Conservation (phyloP, 306 rosid species). For the Begonia fuchsioides region DNA sequence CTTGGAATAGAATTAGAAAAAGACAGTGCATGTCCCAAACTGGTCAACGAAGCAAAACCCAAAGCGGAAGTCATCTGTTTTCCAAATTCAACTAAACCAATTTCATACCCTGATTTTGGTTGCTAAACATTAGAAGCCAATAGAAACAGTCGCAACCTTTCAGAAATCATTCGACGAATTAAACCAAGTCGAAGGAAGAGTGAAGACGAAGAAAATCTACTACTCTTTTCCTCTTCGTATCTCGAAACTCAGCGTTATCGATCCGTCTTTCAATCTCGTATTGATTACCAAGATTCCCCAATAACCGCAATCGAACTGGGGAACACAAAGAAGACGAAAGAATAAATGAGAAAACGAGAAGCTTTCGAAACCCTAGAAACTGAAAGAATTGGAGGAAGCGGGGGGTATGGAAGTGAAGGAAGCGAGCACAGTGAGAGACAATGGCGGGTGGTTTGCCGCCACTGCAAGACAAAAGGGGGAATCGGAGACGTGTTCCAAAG, state of each 20-base stretch:
- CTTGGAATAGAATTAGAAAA: constrained; percentile 21
- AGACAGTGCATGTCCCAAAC: constrained; percentile 25
- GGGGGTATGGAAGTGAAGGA: constrained; percentile 1
- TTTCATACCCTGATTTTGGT: constrained; percentile 2
- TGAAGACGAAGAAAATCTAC: neutral
- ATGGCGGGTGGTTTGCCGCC: constrained; percentile 17
- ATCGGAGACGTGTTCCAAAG: neutral
- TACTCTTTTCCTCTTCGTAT: constrained; percentile 1
- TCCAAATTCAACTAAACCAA: constrained; percentile 6
- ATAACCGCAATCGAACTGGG: neutral
- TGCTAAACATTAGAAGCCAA: constrained; percentile 4
- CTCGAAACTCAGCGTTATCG: constrained; percentile 14
- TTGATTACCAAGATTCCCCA: constrained; percentile 12
- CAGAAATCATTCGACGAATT: neutral
- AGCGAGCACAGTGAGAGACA: constrained; percentile 6
- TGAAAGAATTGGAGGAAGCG: constrained; percentile 4
- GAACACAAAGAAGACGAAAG: neutral
- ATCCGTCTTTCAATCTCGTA: no score
- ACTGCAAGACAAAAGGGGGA: constrained; percentile 8
- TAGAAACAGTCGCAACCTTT: neutral
- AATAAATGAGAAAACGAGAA: neutral
- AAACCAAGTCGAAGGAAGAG: neutral
- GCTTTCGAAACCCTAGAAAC: neutral
- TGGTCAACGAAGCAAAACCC: constrained; percentile 31
- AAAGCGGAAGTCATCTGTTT: constrained; percentile 40